A percentile compares a stretch with the other conserved stretches of the same genome.
Evolutionary conservation across 2,329 filamentous ascomycete genomes (phyloP).

Genomic region (Beauveria varroae): DNA sequence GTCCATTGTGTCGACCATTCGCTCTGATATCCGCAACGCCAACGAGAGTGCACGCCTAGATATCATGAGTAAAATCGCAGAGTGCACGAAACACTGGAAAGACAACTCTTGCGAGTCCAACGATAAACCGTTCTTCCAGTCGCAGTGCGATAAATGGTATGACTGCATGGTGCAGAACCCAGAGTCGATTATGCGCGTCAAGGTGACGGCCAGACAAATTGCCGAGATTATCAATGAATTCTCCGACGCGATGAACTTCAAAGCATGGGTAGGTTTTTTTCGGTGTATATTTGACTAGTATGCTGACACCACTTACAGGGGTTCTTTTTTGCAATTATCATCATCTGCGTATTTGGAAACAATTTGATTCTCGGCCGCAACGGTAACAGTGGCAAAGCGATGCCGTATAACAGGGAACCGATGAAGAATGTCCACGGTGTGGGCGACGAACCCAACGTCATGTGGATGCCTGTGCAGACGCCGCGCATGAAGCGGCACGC

Average conservation of each 20-base stretch:
- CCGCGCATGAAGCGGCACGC: slow-evolving; percentile 36
- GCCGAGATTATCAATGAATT: slow-evolving; percentile 93
- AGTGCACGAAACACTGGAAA: slow-evolving; percentile 65
- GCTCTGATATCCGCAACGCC: slow-evolving; percentile 66
- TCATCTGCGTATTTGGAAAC: slow-evolving; percentile 42
- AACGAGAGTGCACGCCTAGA: slow-evolving; percentile 60
- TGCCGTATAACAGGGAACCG: slow-evolving; percentile 20
- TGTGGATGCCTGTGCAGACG: slow-evolving; percentile 44
- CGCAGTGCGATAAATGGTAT: slow-evolving; percentile 72
- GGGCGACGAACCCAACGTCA: slow-evolving; percentile 34
- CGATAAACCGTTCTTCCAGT: slow-evolving; percentile 64
- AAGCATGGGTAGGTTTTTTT: slow-evolving; percentile 50
- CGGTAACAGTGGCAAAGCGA: slow-evolving; percentile 16
- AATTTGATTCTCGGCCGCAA: slow-evolving; percentile 38
- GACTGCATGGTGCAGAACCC: slow-evolving; percentile 83
- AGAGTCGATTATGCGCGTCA: slow-evolving; percentile 66
- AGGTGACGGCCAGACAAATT: slow-evolving; percentile 78
- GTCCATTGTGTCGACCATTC: slow-evolving; percentile 61
- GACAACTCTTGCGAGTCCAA: slow-evolving; percentile 65
- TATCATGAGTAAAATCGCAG: slow-evolving; percentile 64
- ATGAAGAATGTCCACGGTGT: slow-evolving; percentile 15
- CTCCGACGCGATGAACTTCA: slow-evolving; percentile 82
- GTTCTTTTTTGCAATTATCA: slow-evolving; percentile 42
- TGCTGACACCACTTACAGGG: slow-evolving; percentile 27
- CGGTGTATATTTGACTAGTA: not conserved